Evolutionary conservation across 306 rosid genomes (phyloP).

Genomic region (Inga oerstediana): DNA sequence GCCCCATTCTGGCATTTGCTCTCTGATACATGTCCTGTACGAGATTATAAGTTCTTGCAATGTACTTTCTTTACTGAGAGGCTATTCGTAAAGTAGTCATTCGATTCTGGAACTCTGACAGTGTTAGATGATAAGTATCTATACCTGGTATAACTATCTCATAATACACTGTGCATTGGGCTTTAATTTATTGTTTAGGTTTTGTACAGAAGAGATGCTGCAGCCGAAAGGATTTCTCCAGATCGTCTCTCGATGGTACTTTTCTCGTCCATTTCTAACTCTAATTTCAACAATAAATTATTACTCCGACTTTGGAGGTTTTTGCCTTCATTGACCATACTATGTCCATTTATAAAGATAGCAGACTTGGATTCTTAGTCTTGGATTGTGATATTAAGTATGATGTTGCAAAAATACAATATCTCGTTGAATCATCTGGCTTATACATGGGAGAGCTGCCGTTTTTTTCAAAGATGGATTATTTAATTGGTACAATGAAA

Average conservation of each 20-base stretch:
- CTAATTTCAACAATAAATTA: background rate
- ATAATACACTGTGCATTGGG: constrained; percentile 2
- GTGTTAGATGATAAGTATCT: constrained; percentile 2
- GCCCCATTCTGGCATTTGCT: background rate
- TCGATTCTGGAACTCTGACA: background rate
- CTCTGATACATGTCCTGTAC: background rate
- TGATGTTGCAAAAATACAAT: background rate
- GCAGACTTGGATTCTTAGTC: background rate
- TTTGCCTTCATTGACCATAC: background rate
- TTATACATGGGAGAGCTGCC: background rate
- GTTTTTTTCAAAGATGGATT: background rate
- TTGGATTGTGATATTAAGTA: constrained; percentile 17
- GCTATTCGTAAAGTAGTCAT: background rate
- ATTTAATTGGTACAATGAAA: background rate
- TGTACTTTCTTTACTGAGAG: background rate
- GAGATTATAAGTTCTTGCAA: background rate
- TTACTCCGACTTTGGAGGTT: background rate
- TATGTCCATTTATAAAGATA: background rate
- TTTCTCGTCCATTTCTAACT: constrained; percentile 22
- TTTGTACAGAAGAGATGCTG: constrained; percentile 55
- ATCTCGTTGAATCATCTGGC: constrained; percentile 10
- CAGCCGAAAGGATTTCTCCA: constrained; percentile 53
- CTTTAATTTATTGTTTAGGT: constrained; percentile 47
- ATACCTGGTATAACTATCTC: background rate
- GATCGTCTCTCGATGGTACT: constrained; percentile 71